Conservation (phyloP, 192 early-diverging fungal species). For the Chytriomyces hyalinus region DNA sequence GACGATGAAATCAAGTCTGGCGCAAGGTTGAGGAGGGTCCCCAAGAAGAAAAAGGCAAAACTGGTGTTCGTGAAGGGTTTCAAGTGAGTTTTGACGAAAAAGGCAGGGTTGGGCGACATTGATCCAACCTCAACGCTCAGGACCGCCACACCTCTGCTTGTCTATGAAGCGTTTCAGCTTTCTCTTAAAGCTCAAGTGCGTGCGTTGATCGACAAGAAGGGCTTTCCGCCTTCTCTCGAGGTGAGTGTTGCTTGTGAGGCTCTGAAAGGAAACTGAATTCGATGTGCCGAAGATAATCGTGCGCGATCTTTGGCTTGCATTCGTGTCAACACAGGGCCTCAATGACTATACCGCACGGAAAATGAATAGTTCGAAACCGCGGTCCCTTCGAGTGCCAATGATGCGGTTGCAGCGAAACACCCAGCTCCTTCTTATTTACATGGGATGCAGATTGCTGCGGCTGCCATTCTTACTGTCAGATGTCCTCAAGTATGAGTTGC, state of each 20-base stretch:
- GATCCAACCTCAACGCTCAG: neutral
- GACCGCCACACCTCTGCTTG: constrained; percentile 15
- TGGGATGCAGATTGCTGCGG: constrained; percentile 20
- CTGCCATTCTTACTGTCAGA: constrained; percentile 26
- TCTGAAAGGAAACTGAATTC: neutral
- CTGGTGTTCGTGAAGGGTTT: constrained; percentile 26
- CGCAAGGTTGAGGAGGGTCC: neutral
- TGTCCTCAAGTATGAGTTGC: constrained; percentile 4
- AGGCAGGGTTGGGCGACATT: too few species aligned
- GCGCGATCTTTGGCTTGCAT: constrained; percentile 26
- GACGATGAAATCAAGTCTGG: constrained; percentile 25
- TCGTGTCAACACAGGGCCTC: constrained; percentile 22
- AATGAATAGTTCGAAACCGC: too few species aligned
- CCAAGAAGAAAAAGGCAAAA: neutral
- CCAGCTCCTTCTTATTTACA: constrained; percentile 25
- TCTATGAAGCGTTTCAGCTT: constrained; percentile 28
- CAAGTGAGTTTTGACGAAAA: neutral
- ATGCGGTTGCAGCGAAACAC: neutral
- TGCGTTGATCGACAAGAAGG: neutral
- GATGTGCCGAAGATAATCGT: neutral
- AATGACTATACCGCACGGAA: neutral
- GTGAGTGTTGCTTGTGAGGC: neutral
- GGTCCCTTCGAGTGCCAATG: neutral
- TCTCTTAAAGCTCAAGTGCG: constrained; percentile 8
- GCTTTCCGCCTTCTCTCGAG: constrained; percentile 12